Conservation (phyloP, 495 filamentous ascomycete species). For the Annulohypoxylon maeteangense region DNA sequence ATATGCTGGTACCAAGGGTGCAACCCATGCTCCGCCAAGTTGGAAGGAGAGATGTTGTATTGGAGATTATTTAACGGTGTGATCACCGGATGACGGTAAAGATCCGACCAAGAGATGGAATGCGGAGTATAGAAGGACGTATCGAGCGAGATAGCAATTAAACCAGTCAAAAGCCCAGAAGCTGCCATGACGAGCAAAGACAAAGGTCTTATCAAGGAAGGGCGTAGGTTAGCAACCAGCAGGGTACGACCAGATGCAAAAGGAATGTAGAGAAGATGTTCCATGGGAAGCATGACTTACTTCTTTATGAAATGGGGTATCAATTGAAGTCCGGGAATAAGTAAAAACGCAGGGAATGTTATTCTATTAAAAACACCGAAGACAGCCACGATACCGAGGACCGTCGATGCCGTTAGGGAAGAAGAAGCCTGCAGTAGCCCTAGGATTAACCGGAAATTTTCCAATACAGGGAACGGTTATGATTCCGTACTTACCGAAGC, state of each 20-base stretch:
- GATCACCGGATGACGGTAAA: constrained; percentile 72
- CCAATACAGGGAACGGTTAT: neutral
- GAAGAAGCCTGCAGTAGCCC: constrained; percentile 72
- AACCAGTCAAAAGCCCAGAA: constrained; percentile 69
- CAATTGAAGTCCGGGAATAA: constrained; percentile 82
- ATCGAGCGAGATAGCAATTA: constrained; percentile 80
- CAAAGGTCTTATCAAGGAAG: constrained; percentile 64
- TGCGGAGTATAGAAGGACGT: constrained; percentile 79
- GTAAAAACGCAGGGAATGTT: constrained; percentile 91
- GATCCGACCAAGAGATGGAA: constrained; percentile 65
- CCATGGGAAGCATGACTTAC: constrained; percentile 59
- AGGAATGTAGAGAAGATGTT: neutral
- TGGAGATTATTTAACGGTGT: constrained; percentile 91
- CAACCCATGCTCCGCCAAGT: constrained; percentile 88
- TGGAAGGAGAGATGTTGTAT: constrained; percentile 81
- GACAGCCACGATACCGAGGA: constrained; percentile 82
- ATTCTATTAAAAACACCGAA: constrained; percentile 95
- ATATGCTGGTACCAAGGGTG: constrained; percentile 94
- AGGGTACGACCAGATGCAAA: neutral
- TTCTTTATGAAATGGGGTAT: constrained; percentile 85
- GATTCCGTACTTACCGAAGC: constrained; percentile 68
- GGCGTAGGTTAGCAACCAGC: constrained; percentile 24
- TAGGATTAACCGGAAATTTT: constrained; percentile 15
- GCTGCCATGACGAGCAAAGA: constrained; percentile 70
- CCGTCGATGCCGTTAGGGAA: constrained; percentile 75